Base-by-base conservation (phyloP, 106 monocot genomes). In the Posidonia australis region DNA sequence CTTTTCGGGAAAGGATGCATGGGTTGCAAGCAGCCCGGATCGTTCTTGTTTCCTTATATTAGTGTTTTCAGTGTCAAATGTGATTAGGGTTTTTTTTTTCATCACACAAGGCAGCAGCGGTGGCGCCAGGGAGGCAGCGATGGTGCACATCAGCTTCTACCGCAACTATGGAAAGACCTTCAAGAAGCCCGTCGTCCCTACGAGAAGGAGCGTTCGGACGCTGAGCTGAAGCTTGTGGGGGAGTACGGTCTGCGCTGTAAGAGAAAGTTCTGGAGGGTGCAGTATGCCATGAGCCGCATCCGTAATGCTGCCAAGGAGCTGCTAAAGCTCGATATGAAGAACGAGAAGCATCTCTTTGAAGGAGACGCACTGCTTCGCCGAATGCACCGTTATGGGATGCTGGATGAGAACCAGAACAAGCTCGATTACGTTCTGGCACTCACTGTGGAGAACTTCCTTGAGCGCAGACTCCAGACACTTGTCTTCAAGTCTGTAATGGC, bases 201-300 rank as follows among this genome's bases (percentile, higher is more conserved):
- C 53, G 92, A 88, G 85, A 88, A 92, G 70, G 92, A 92, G 74
- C 82, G 92, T 30, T 74, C 85, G 11, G 92, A 93, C 52, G 78
- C 88, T 0, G 93, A 93, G 67, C 75, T 93, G 66, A 93, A 93
- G 79, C 89, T 93, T 0, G 88, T 89, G 9, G 93, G 93, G 1
- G 93, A 93, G 77, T 93, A 93, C 46, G 93, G 93, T 6, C 81
- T 93, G n/a, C 72, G 92, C 12, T 78, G 78, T 80, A 93, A 93
- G 73, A 70, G 92, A 25, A 88, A 93, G 67, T 79, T 88, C 24
- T 93, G 85, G 92, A 77, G 92, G 41, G 92, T 93, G 43, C 92
- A 93, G 68, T 93, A 79, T 27, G 86, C 79, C 5, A 44, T 93
- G 56, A 88, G 88, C 72, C 80, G 88, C n/a, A 93, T 89, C 72